These are phyloP conservation scores for Stropharia rugosoannulata DNA, from an alignment of 768 basidiomycete species.

Conservation along the genomic window DNA sequence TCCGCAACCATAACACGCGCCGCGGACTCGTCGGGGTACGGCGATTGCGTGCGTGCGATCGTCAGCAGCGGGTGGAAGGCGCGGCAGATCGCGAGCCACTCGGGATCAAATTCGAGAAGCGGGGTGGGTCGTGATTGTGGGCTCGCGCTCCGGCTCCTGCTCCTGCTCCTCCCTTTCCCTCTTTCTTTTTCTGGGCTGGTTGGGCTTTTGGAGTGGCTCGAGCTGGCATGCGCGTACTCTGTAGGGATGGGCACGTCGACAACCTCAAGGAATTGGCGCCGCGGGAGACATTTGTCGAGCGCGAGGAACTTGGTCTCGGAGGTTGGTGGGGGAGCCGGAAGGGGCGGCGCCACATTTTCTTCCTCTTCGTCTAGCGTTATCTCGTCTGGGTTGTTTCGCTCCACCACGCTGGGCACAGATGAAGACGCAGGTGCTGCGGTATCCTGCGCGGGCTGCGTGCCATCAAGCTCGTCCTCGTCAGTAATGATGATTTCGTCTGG, in stretches of 20 bases:
- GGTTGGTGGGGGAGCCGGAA: slow-evolving; percentile 21
- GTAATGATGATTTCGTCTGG: slow-evolving; percentile 53
- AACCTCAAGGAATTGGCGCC: slow-evolving; percentile 81
- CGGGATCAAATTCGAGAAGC: slow-evolving; percentile 70
- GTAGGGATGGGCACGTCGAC: not conserved
- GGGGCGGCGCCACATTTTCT: slow-evolving; percentile 34
- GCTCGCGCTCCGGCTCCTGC: too few species aligned
- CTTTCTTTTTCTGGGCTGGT: not conserved
- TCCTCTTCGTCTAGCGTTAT: slow-evolving; percentile 49
- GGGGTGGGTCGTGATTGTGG: slow-evolving; percentile 19
- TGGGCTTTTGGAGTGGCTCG: not conserved
- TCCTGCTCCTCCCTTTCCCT: not conserved
- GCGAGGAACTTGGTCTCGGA: slow-evolving; percentile 68
- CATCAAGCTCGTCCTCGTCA: slow-evolving; percentile 36
- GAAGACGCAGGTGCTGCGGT: not conserved
- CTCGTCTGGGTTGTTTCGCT: slow-evolving; percentile 46
- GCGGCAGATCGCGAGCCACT: slow-evolving; percentile 93
- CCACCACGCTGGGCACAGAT: not conserved
- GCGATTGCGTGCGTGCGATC: slow-evolving; percentile 40
- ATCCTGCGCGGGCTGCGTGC: not conserved
- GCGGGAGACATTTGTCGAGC: slow-evolving; percentile 40
- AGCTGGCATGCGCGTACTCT: too few species aligned
- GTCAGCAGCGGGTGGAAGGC: slow-evolving; percentile 84
- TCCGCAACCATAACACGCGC: slow-evolving; percentile 53
- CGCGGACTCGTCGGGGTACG: slow-evolving; percentile 59